phyloP scores from a whole-genome alignment of 495 filamentous ascomycete genomes.

The Penicillium bovifimosum region DNA sequence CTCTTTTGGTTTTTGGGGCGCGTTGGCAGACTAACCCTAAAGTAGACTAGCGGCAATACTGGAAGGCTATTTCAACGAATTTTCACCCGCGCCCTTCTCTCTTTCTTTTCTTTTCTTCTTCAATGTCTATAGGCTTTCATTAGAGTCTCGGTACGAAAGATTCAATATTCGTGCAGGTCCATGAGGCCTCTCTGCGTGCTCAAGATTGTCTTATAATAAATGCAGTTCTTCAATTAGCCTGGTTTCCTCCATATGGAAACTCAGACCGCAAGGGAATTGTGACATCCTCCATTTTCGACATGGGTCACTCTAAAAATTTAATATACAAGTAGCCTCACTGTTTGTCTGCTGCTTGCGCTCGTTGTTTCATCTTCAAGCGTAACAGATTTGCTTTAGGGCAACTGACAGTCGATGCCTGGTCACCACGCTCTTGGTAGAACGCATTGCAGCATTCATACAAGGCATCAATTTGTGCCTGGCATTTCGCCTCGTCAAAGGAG shows the following conservation, averaged over 20 bases:
- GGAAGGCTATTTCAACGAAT: slow-evolving; percentile 21
- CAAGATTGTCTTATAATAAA: slow-evolving; percentile 93
- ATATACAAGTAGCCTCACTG: not conserved
- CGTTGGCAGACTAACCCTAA: slow-evolving; percentile 27
- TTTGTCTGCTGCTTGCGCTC: slow-evolving; percentile 41
- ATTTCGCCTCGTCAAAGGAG: slow-evolving; percentile 83
- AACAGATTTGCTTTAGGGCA: slow-evolving; percentile 81
- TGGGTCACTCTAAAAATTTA: slow-evolving; percentile 1
- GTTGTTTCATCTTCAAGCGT: slow-evolving; percentile 82
- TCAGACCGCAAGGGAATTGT: slow-evolving; percentile 47
- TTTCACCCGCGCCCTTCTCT: slow-evolving; percentile 31
- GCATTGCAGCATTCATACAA: slow-evolving; percentile 90
- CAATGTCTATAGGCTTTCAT: slow-evolving; percentile 95
- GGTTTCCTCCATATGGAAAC: slow-evolving; percentile 48
- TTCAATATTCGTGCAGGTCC: slow-evolving; percentile 95
- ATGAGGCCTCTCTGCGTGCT: slow-evolving; percentile 86
- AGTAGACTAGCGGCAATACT: slow-evolving; percentile 26
- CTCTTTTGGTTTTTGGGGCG: slow-evolving; percentile 35
- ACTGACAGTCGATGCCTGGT: slow-evolving; percentile 68
- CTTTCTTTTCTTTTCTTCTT: slow-evolving; percentile 52
- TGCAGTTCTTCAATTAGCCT: slow-evolving; percentile 67
- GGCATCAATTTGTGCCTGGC: slow-evolving; percentile 74
- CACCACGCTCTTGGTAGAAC: slow-evolving; percentile 79
- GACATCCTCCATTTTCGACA: slow-evolving; percentile 29
- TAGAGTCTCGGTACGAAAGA: slow-evolving; percentile 99